Percentiles rank a stretch among this genome's conserved stretches.
These are phyloP conservation scores for Metschnikowia lachancei DNA, from an alignment of 805 yeast genomes.

Conservation along the genomic window DNA sequence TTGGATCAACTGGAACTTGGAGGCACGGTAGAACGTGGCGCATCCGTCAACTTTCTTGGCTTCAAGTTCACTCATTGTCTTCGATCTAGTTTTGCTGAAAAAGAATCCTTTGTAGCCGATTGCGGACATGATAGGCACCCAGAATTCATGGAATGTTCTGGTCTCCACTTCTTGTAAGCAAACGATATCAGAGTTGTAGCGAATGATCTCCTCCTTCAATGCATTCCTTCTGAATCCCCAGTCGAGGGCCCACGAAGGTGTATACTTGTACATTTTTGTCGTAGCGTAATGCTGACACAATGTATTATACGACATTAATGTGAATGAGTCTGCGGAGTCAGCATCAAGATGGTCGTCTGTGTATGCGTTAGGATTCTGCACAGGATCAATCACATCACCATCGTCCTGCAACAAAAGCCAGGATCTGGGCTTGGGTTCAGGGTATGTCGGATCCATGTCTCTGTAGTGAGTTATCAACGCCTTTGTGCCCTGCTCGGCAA, in stretches of 20 bases:
- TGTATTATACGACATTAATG: constrained; percentile 84
- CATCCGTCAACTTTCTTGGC: constrained; percentile 96
- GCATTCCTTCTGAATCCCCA: constrained; percentile 88
- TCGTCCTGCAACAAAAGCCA: constrained; percentile 81
- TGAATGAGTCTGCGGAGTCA: constrained; percentile 46
- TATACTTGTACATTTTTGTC: constrained; percentile 83
- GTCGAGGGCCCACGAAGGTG: constrained; percentile 95
- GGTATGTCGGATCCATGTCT: constrained; percentile 71
- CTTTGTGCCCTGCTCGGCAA: constrained; percentile 81
- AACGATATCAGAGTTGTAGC: constrained; percentile 67
- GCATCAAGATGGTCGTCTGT: constrained; percentile 28
- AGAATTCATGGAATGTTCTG: constrained; percentile 77
- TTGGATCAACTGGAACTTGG: constrained; percentile 67
- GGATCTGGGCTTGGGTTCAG: constrained; percentile 69
- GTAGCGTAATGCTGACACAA: constrained; percentile 96
- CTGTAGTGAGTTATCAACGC: constrained; percentile 78
- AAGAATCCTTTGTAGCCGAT: constrained; percentile 80
- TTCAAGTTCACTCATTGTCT: constrained; percentile 78
- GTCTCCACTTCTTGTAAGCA: constrained; percentile 97
- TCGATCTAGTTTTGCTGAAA: constrained; percentile 86
- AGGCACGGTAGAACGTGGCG: constrained; percentile 80
- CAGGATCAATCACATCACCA: constrained; percentile 54
- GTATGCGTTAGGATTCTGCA: constrained; percentile 31
- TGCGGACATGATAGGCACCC: constrained; percentile 71
- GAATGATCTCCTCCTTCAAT: constrained; percentile 68